Evolutionary conservation across 768 basidiomycete genomes (phyloP), one percentile per base, ranked within the genome.

Genomic region (Hemileccinum rubropunctum): DNA sequence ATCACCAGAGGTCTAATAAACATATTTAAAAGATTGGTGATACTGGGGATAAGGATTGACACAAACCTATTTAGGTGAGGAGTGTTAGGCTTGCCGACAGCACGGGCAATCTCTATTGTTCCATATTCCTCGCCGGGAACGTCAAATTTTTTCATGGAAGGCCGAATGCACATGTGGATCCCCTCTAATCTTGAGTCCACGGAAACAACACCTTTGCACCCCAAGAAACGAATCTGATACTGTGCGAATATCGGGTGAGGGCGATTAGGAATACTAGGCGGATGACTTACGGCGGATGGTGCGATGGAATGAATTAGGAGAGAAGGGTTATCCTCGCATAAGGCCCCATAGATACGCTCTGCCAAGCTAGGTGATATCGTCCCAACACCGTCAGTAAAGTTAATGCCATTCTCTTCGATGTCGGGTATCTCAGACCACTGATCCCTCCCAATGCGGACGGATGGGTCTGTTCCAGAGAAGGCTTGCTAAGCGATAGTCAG

Each of bases 161-260:
- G 66, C 30, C 91, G 74, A 9, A 91, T 61, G 26, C 84, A 76
- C 85, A 93, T 87, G 15, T 75, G 76, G 42, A 84, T 79, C 0
- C 82, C 82, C 37, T 66, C 55, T 14, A 71, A 57, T 41, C 70
- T 68, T 42, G 77, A 69, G 58, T 93, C 90, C 11, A 92, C 75
- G 4, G 71, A 75, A 1, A 93, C 86, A 20, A 93, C 80, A 0
- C 91, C 92, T 65, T 94, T 94, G 67, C 76, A 90, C 17, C 88
- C 91, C 39, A 92, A 64, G 62, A 92, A 87, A 40, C 91, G 82
- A 42, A 92, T 91, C 70, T 88, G 88, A 63, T 83, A 87, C 77
- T 86, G 47, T 21, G n/a, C 30, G 51, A 39, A 13, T 33, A 45
- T 36, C 30, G 26, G 45, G 42, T 44, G 26, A 33, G 15, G 21